Evolutionary conservation across 768 basidiomycete genomes (phyloP).

Genomic region (Rhizopogon vinicolor): DNA sequence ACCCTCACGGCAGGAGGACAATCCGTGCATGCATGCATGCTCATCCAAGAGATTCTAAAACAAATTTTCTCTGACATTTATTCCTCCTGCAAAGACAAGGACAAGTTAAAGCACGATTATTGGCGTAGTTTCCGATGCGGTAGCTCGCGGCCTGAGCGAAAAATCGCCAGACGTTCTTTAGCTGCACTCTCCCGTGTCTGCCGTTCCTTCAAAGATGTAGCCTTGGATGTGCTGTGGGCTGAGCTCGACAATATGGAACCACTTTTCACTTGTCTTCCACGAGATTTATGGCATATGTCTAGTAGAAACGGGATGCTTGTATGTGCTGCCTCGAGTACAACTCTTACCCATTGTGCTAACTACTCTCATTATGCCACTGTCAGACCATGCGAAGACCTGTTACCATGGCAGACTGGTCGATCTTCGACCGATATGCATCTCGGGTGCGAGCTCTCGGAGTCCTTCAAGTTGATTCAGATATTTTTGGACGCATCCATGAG

Average conservation of each 20-base stretch:
- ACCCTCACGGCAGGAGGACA: too few species aligned
- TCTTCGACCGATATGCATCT: neutral
- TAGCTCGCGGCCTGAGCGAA: neutral
- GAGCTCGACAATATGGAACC: constrained; percentile 8
- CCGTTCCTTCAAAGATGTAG: constrained; percentile 10
- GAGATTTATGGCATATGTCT: neutral
- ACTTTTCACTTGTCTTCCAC: constrained; percentile 9
- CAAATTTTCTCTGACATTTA: neutral
- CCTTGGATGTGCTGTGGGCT: constrained; percentile 8
- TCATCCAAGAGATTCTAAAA: neutral
- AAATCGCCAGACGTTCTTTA: neutral
- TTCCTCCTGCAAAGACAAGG: neutral
- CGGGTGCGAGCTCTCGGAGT: neutral
- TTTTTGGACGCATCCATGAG: neutral
- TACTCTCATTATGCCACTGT: neutral
- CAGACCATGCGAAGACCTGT: neutral
- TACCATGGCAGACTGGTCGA: neutral
- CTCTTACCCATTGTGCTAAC: neutral
- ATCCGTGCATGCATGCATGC: neutral
- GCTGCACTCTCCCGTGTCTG: constrained; percentile 1
- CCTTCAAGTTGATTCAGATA: neutral
- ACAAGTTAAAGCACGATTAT: too few species aligned
- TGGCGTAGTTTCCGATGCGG: too few species aligned
- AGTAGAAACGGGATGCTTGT: too few species aligned
- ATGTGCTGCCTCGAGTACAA: too few species aligned